These are phyloP conservation scores for Ploettnerulaceae sp. DNA, from an alignment of 2,329 filamentous ascomycete species.

Conservation along the genomic window DNA sequence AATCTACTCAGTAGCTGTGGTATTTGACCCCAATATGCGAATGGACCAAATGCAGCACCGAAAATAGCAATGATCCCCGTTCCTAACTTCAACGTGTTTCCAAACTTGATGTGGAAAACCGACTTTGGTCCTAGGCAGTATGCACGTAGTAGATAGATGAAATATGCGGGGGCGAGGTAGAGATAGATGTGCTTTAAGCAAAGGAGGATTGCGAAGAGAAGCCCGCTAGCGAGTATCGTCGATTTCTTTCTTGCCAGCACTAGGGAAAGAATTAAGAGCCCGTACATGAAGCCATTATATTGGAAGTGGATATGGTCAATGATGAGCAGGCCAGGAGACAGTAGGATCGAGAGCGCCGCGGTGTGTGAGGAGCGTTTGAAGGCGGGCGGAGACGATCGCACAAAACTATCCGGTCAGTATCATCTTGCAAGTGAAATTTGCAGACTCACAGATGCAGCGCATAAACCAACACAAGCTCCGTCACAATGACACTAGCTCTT, in stretches of 20 bases:
- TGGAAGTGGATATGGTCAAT: conserved; percentile 99
- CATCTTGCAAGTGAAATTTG: conserved; percentile 10
- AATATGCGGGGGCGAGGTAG: conserved; percentile 93
- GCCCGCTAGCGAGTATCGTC: conserved; percentile 70
- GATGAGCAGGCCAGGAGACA: conserved; percentile 89
- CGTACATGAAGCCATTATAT: conserved; percentile 97
- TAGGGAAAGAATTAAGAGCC: conserved; percentile 79
- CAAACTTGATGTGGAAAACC: conserved; percentile 68
- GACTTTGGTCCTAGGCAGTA: conserved; percentile 82
- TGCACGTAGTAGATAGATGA: conserved; percentile 81
- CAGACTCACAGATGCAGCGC: conserved; percentile 66
- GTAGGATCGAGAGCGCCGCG: conserved; percentile 79
- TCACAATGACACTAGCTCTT: conserved; percentile 76
- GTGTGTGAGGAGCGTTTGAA: conserved; percentile 77
- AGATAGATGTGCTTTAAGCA: conserved; percentile 99
- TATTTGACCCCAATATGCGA: conserved; percentile 74
- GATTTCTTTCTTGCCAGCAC: conserved; percentile 73
- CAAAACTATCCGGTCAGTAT: conserved; percentile 51
- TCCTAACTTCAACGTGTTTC: conserved; percentile 81
- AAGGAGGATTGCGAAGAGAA: conserved; percentile 77
- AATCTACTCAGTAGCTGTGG: conserved; percentile 77
- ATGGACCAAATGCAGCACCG: conserved; percentile 82
- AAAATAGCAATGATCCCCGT: conserved; percentile 66
- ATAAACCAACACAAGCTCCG: conserved; percentile 78
- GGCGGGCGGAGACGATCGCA: conserved; percentile 61